phyloP scores from a whole-genome alignment of 2,329 filamentous ascomycete species.

The Penicillium nordicum region DNA sequence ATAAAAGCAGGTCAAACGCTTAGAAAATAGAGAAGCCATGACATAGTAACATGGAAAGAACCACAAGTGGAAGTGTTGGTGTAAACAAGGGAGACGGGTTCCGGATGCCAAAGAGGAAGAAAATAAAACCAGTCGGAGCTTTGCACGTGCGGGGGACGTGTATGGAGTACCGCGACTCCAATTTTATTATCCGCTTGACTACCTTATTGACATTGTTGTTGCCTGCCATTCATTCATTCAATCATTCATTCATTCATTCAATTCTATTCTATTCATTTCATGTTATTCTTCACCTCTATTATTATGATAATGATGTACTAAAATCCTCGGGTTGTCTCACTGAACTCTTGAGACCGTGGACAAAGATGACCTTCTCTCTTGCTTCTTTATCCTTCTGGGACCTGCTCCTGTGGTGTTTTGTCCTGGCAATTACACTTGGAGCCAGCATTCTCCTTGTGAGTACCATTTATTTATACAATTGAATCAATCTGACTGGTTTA shows the following conservation, averaged over 20 bases:
- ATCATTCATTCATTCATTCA: neutral
- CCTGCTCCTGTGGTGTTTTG: neutral
- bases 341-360: neutral
- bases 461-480: neutral
- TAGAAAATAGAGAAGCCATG: constrained; percentile 44
- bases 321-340: neutral
- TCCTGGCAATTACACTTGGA: neutral
- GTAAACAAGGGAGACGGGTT: constrained; percentile 12
- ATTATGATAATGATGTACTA: neutral
- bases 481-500: constrained; percentile 8
- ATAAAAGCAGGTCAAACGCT: constrained; percentile 71
- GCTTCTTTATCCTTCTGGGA: neutral
- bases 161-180: constrained; percentile 10
- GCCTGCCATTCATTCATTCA: no score
- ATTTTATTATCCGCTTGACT: neutral
- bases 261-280: neutral
- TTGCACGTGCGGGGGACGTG: constrained; percentile 21
- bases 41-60: constrained; percentile 18
- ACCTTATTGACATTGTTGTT: neutral
- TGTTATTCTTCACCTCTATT: neutral
- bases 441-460: neutral
- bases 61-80: constrained; percentile 2
- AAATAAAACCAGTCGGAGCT: constrained; percentile 14
- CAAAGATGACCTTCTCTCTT: neutral
- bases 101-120: constrained; percentile 2